phyloP scores from a whole-genome alignment of 106 monocot species.

The Agapanthus africanus region DNA sequence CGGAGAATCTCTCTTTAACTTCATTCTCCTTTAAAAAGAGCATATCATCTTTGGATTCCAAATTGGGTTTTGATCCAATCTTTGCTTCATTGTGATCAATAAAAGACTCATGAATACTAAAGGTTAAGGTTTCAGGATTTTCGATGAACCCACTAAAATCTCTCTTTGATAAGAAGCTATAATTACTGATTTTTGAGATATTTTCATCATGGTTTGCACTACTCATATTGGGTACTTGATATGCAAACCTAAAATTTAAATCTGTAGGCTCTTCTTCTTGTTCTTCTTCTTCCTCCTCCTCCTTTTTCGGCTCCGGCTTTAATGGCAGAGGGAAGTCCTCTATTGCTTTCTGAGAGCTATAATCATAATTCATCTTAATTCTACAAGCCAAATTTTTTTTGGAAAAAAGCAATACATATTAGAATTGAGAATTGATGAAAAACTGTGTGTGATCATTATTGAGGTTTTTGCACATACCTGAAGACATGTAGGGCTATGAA shows the following conservation, averaged over 20 bases:
- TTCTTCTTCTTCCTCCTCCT: too few species aligned
- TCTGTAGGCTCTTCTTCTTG: slow-evolving; percentile 16
- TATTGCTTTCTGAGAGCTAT: not conserved
- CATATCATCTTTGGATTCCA: not conserved
- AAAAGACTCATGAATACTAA: slow-evolving; percentile 4
- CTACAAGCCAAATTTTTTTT: slow-evolving; percentile 10
- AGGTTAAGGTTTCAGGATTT: slow-evolving; percentile 23
- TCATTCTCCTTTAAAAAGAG: not conserved
- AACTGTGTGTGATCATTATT: too few species aligned
- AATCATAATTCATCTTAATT: slow-evolving; percentile 10
- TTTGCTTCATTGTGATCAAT: slow-evolving; percentile 2
- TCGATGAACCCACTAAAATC: slow-evolving; percentile 32
- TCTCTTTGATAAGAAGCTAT: slow-evolving; percentile 30
- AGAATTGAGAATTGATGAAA: not conserved
- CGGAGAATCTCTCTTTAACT: slow-evolving; percentile 13
- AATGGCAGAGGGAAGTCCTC: not conserved
- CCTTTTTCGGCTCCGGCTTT: not conserved
- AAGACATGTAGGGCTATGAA: slow-evolving; percentile 19
- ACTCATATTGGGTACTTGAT: slow-evolving; percentile 19
- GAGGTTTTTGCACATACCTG: slow-evolving; percentile 20
- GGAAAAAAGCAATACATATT: too few species aligned
- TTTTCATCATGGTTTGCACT: not conserved
- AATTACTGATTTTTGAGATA: slow-evolving; percentile 18
- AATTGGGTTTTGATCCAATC: not conserved
- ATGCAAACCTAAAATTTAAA: slow-evolving; percentile 57